Evolutionary conservation across 2,329 filamentous ascomycete genomes (phyloP), one percentile per base, ranked within the genome.

Genomic region (Aureobasidium sp.): DNA sequence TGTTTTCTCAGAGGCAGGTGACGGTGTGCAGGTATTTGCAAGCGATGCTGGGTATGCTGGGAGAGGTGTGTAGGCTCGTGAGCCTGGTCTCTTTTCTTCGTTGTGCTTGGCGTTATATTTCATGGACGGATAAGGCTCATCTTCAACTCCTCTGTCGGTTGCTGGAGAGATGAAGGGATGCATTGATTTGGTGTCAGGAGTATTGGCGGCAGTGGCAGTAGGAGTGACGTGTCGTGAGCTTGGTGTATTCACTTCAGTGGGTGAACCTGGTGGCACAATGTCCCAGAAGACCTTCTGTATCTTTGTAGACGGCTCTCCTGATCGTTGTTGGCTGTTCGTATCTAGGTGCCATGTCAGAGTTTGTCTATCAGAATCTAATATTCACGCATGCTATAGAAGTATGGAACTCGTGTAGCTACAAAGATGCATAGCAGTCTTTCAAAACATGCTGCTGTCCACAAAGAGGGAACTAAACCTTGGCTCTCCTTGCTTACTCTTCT

Each of bases 161-260:
- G 17, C 26, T 20, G 29, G n/a, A 27, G 53, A 29, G 1, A 20
- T 12, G 23, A 36, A 57, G 39, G 27, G 39, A 27, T 29, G 20
- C 51, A 57, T 34, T 12, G 7, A 15, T 57, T 26, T 15, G 5
- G 17, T 13, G 15, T 29, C 53, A 29, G 39, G 10, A 5, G 26
- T 46, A 13, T 55, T 29, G 23, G 7, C 13, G 15, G 15, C 13
- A n/a, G 27, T 50, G 29, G n/a, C 7, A n/a, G 17, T 34, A 48
- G 46, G 46, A 17, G 57, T 50, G 36, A 36, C 8, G 13, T 41
- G 34, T 32, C 36, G 20, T n/a, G 57, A 36, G 27, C 57, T 60
- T 17, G 57, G 57, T 32, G 57, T 60, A 17, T 60, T 60, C 12
- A 50, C 57, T 32, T 50, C 57, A 9, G 57, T 60, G 10, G 57